phyloP scores from a whole-genome alignment of 352 stramenopile genomes.

The Achlya hypogyna region DNA sequence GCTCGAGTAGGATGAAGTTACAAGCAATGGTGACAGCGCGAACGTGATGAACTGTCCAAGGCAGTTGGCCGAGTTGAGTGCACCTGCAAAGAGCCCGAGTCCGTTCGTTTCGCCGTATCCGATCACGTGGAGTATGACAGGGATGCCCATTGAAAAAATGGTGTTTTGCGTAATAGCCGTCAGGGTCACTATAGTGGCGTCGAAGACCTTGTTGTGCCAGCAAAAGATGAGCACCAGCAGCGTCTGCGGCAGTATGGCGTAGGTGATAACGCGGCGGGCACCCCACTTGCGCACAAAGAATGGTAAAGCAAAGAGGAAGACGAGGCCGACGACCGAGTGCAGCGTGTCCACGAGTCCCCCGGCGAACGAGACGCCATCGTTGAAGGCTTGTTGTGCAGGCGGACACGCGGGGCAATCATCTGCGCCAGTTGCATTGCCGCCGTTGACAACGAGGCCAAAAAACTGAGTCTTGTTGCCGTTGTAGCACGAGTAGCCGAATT shows the following conservation, averaged over 20 bases:
- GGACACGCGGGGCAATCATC: conserved; percentile 22
- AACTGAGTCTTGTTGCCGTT: conserved; percentile 57
- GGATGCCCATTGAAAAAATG: conserved; percentile 9
- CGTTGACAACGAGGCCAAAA: conserved; percentile 44
- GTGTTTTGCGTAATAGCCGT: conserved; percentile 31
- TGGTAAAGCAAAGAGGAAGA: conserved; percentile 38
- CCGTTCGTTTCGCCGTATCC: conserved; percentile 25
- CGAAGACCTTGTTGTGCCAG: conserved; percentile 29
- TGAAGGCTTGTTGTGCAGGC: conserved; percentile 31
- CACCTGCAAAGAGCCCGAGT: conserved; percentile 65
- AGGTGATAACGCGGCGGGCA: conserved; percentile 28
- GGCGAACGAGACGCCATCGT: conserved; percentile 41
- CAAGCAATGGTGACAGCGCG: conserved; percentile 20
- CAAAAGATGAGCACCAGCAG: conserved; percentile 47
- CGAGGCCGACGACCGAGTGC: conserved; percentile 34
- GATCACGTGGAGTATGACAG: conserved; percentile 7
- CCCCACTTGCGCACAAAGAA: conserved; percentile 30
- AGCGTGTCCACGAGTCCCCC: conserved; percentile 35
- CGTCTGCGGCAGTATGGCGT: conserved; percentile 35
- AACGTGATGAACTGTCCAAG: conserved; percentile 59
- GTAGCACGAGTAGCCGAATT: conserved; percentile 51
- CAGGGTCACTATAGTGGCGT: conserved; percentile 34
- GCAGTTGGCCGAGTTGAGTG: conserved; percentile 69
- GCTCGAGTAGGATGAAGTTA: background rate
- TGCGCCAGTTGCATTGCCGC: conserved; percentile 32